phyloP scores from a whole-genome alignment of 257 asterid genomes.

The Solanum clarkiae region DNA sequence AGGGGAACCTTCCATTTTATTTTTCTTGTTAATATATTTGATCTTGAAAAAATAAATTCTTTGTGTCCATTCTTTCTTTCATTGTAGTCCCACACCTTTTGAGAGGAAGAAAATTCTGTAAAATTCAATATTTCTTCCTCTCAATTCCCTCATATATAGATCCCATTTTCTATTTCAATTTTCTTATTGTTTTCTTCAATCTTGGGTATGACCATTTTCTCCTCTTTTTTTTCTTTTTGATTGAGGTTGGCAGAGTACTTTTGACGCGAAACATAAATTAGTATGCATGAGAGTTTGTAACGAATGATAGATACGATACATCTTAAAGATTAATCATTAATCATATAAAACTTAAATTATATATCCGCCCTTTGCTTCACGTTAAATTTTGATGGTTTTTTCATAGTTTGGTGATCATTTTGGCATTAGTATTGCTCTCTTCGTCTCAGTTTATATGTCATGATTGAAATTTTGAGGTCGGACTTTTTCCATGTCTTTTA shows the following conservation, averaged over 20 bases:
- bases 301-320: not conserved
- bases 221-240: not conserved
- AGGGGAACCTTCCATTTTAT: slow-evolving; percentile 19
- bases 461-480: too few relatives aligned
- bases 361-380: too few relatives aligned
- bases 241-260: not conserved
- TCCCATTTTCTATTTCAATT: not conserved
- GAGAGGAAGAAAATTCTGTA: slow-evolving; percentile 9
- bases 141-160: not conserved
- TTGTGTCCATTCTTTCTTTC: not conserved
- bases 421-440: too few relatives aligned
- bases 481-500: too few relatives aligned
- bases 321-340: too few relatives aligned
- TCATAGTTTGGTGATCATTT: too few relatives aligned
- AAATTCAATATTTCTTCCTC: not conserved
- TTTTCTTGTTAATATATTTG: not conserved
- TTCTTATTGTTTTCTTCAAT: not conserved
- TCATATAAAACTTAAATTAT: too few relatives aligned
- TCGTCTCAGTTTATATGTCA: too few relatives aligned
- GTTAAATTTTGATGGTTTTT: too few relatives aligned
- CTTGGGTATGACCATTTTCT: not conserved
- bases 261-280: not conserved
- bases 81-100: not conserved
- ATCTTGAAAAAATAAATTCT: not conserved
- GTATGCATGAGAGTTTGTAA: not conserved